phyloP scores from a whole-genome alignment of 2,329 filamentous ascomycete species.

The Botrytis galanthina region DNA sequence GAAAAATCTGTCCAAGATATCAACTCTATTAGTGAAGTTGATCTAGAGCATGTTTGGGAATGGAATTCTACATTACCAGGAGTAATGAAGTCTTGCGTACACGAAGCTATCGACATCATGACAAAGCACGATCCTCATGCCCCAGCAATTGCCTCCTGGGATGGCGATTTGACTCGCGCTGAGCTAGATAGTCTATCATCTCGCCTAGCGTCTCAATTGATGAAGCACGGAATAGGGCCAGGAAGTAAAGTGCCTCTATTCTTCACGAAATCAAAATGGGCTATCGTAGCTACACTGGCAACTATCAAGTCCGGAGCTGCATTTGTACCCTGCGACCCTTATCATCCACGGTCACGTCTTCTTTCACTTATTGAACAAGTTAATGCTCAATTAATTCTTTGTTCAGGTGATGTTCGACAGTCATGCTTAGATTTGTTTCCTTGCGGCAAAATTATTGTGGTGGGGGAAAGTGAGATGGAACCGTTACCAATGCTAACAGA shows the following conservation, averaged over 20 bases:
- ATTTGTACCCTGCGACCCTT: constrained; percentile 38
- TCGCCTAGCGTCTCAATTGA: constrained; percentile 21
- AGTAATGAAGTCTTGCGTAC: constrained; percentile 25
- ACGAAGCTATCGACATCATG: constrained; percentile 26
- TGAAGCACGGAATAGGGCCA: constrained; percentile 23
- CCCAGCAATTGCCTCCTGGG: constrained; percentile 12
- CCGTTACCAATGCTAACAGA: not conserved
- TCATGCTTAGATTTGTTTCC: not conserved
- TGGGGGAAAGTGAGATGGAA: not conserved
- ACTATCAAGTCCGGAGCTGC: constrained; percentile 36
- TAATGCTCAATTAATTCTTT: constrained; percentile 20
- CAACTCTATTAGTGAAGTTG: constrained; percentile 16
- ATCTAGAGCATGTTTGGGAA: constrained; percentile 14
- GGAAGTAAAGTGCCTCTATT: constrained; percentile 30
- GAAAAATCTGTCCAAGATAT: not conserved
- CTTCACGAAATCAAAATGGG: constrained; percentile 37
- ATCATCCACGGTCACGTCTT: constrained; percentile 32
- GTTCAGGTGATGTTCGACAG: not conserved
- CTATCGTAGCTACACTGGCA: constrained; percentile 35
- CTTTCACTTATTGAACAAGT: constrained; percentile 22
- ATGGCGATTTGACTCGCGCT: constrained; percentile 8
- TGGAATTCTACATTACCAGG: constrained; percentile 26
- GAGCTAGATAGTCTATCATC: constrained; percentile 10
- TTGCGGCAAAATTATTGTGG: not conserved
- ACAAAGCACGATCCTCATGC: constrained; percentile 22